phyloP scores from a whole-genome alignment of 148 eudicot species.

The Rhododendron simsii region DNA sequence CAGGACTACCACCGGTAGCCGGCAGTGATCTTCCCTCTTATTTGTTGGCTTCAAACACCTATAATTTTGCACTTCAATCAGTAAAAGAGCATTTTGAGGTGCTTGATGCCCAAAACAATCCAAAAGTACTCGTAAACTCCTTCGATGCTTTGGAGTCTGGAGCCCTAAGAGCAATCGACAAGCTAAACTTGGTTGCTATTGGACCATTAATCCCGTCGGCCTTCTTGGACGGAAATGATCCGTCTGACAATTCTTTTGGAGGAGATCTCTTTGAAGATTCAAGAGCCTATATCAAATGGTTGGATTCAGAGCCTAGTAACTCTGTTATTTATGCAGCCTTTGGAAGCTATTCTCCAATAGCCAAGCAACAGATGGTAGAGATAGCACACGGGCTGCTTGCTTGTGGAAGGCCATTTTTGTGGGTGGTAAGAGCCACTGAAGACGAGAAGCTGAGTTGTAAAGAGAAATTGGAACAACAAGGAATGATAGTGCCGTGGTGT shows the following conservation, averaged over 20 bases:
- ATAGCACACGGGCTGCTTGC: slow-evolving; percentile 23
- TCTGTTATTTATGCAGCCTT: slow-evolving; percentile 50
- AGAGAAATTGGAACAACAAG: slow-evolving; percentile 14
- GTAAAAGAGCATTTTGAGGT: not conserved
- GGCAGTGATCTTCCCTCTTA: slow-evolving; percentile 18
- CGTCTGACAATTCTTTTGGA: not conserved
- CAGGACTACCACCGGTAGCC: slow-evolving; percentile 29
- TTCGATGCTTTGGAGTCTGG: not conserved
- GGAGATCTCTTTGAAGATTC: slow-evolving; percentile 13
- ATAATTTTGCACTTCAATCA: not conserved
- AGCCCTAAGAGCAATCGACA: not conserved
- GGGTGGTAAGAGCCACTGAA: slow-evolving; percentile 26
- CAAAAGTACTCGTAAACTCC: not conserved
- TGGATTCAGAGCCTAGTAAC: slow-evolving; percentile 19
- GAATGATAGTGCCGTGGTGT: slow-evolving; percentile 35
- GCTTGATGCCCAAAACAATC: not conserved
- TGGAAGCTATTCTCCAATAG: slow-evolving; percentile 30
- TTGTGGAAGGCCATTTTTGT: slow-evolving; percentile 28
- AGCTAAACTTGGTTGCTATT: not conserved
- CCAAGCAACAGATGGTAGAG: slow-evolving; percentile 27
- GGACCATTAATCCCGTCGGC: not conserved
- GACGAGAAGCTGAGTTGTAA: slow-evolving; percentile 11
- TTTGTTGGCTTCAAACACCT: not conserved
- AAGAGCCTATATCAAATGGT: slow-evolving; percentile 32
- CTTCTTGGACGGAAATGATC: not conserved